Percentiles rank a stretch among this genome's conserved stretches.
phyloP scores from a whole-genome alignment of 2,329 filamentous ascomycete genomes.

The Cladorrhinum sp. region DNA sequence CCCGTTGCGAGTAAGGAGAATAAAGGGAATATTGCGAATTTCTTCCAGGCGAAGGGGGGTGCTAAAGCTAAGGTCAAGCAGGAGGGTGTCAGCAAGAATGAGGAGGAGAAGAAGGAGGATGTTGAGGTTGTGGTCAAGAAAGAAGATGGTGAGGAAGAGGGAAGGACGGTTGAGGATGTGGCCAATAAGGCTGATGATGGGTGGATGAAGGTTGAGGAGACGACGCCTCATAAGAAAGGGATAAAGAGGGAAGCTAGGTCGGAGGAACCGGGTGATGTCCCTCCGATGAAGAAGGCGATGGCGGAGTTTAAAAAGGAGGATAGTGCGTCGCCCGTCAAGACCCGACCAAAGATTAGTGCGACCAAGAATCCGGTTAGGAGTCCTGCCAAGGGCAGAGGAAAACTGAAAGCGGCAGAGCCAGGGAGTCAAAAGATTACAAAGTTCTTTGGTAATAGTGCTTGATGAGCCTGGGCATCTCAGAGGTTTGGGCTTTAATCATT shows the following conservation, averaged over 20 bases:
- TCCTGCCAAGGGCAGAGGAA: constrained; percentile 28
- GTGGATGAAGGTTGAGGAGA: constrained; percentile 25
- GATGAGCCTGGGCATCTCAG: too few relatives aligned
- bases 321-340: constrained; percentile 22
- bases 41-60: constrained; percentile 59
- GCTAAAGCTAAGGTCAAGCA: constrained; percentile 24
- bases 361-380: constrained; percentile 40
- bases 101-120: constrained; percentile 22
- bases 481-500: too few relatives aligned
- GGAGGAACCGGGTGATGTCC: constrained; percentile 18
- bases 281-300: constrained; percentile 27
- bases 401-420: constrained; percentile 24
- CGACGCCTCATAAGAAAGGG: constrained; percentile 7
- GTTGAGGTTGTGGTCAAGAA: constrained; percentile 37
- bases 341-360: constrained; percentile 37
- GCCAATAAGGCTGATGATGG: constrained; percentile 26
- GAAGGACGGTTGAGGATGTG: constrained; percentile 28
- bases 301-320: constrained; percentile 14
- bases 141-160: constrained; percentile 24
- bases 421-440: constrained; percentile 47
- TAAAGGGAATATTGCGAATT: constrained; percentile 90
- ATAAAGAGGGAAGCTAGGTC: constrained; percentile 22
- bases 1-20: constrained; percentile 83
- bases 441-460: constrained; percentile 44
- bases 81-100: constrained; percentile 35